Percentiles rank a stretch among this genome's conserved stretches.
Evolutionary conservation across 2,329 filamentous ascomycete genomes (phyloP).

Genomic region (Lecanicillium sp.): DNA sequence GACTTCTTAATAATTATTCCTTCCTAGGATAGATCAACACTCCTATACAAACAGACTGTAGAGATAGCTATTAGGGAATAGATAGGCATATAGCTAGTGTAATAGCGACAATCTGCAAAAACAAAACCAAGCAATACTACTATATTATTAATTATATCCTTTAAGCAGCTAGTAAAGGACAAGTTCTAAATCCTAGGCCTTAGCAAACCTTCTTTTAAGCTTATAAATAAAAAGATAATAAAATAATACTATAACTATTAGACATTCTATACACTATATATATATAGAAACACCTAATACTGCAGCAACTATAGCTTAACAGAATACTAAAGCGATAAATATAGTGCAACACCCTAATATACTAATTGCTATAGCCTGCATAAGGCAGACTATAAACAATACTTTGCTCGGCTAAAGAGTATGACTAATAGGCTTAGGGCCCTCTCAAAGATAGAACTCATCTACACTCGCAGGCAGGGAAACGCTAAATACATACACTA

Average conservation of each 20-base stretch:
- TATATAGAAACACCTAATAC: no score
- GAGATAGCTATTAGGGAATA: constrained; percentile 1
- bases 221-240: no score
- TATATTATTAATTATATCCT: no score
- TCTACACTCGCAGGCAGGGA: no score
- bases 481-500: no score
- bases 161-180: no score
- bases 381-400: not conserved
- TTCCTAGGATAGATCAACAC: constrained; percentile 1
- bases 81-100: not conserved
- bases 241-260: no score
- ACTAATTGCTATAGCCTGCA: not conserved
- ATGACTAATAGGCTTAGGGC: not conserved
- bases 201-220: no score
- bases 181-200: no score
- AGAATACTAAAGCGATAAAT: not conserved
- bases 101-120: constrained; percentile 1
- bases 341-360: not conserved
- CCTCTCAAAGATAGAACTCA: no score
- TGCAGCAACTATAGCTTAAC: no score
- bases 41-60: not conserved
- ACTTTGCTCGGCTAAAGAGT: not conserved
- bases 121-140: not conserved
- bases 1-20: constrained; percentile 1
- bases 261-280: no score